Evolutionary conservation across 305 asterid genomes (phyloP), one percentile per base, ranked within the genome.

Genomic region (Ajuga reptans): DNA sequence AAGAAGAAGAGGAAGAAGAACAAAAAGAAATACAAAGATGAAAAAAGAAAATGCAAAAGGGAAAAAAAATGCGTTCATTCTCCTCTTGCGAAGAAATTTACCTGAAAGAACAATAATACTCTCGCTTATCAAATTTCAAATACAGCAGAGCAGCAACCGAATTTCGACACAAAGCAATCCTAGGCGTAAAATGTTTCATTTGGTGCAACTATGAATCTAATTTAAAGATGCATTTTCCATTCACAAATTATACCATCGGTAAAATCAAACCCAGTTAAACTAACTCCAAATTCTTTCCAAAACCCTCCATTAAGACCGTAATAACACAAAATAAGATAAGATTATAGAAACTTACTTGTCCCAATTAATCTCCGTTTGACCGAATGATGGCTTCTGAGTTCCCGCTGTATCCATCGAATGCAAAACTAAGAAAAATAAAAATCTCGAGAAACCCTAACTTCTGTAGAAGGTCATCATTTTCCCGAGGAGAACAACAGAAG

Each of bases 301-400:
- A 63, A 12, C 4, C 9, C 46, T 57, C 67, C 57, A 54, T n/a
- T 6, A 12, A 21, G 37, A 31, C 17, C 9, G 31, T 31, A 7
- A 42, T 31, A 4, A 46, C 15, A 14, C 5, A 36, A 12, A 42
- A 54, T 8, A 24, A 43, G 52, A 65, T 9, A 42, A 67, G 64
- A 72, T 56, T 11, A 18, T 72, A 4, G 70, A 71, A 77, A 68
- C 90, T 75, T 80, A 90, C 97, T 88, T 86, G 84, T 88, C 95
- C 97, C 95, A 90, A 64, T 88, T 88, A 70, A 90, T 88, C 84
- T 90, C 97, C 24, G 90, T 72, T 71, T 84, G 92, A 54, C 90
- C 89, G 33, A 82, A 81, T 41, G 91, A 64, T 56, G 39, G 84
- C 69, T 74, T 77, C 14, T 74, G 80, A 69, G 86, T 50, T 72